Base-by-base conservation (phyloP, 2,329 filamentous ascomycete species). In the Hypocrella siamensis region DNA sequence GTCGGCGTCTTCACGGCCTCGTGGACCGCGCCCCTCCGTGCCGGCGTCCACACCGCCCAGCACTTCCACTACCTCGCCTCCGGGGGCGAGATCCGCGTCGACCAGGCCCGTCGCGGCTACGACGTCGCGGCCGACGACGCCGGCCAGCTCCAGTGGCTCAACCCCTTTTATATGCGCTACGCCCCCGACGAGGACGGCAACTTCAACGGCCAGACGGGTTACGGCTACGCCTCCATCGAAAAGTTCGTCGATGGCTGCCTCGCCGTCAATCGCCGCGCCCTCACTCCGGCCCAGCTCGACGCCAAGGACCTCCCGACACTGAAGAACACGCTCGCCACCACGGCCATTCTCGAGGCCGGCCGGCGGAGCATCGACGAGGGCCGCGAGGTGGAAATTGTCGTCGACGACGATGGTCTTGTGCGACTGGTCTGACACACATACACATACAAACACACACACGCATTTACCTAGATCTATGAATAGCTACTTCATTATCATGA, bases 151-250 rank as follows among this genome's bases (percentile, higher is more conserved):
- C 69, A 78, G 50, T 93, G 85, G 83, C 79, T 82, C 54, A 94
- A 94, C 55, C 86, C 86, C 52, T 92, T 92, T 58, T 92, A 92
- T 59, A 93, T 92, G 84, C 78, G 79, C 46, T 93, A 93, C 48
- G 82, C 85, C 10, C 85, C 86, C 15, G 85, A 93, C 47, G 86
- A 93, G 60, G 82, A 93, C 54, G 88, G 86, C 33, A 92, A 94
- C 58, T 94, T 94, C 54, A 76, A 74, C 33, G 86, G 86, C 22
- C 86, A 93, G 60, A 79, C 75, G 6, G 86, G 86, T 17, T 94
- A 94, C 52, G 86, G 86, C 21, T 94, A 94, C 57, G 72, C 93
- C 36, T 90, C 80, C 15, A 86, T 94, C 48, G 86, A 94, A 61
- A 94, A 94, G 59, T 94, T 94, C 55, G 76, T 94, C 31, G 84